phyloP scores from a whole-genome alignment of 495 filamentous ascomycete genomes.

The Collariella sp. region DNA sequence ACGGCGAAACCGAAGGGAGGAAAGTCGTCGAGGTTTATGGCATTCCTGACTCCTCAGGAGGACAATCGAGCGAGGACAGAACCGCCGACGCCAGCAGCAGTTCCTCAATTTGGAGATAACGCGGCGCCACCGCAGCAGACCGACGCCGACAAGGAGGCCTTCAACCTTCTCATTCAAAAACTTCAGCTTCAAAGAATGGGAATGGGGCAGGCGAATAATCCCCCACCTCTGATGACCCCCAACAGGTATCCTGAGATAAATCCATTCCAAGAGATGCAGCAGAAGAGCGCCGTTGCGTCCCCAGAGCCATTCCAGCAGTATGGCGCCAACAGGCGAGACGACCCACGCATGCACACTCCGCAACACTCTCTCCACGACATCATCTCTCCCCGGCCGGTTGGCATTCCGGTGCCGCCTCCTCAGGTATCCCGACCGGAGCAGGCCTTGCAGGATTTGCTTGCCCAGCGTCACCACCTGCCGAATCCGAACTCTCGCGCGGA shows the following conservation, averaged over 20 bases:
- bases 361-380: conserved; percentile 34
- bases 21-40: conserved; percentile 75
- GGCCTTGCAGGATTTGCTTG: conserved; percentile 45
- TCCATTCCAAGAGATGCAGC: conserved; percentile 20
- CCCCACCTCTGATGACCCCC: conserved; percentile 11
- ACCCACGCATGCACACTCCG: conserved; percentile 23
- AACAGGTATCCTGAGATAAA: conserved; percentile 25
- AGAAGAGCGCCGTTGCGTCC: conserved; percentile 30
- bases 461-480: conserved; percentile 39
- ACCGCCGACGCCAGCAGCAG: conserved; percentile 32
- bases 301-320: conserved; percentile 39
- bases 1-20: conserved; percentile 33
- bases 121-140: conserved; percentile 31
- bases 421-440: conserved; percentile 40
- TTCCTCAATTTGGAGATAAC: conserved; percentile 7
- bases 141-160: conserved; percentile 77
- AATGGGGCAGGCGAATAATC: conserved; percentile 9
- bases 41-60: conserved; percentile 63
- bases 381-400: conserved; percentile 33
- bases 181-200: conserved; percentile 57
- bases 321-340: conserved; percentile 33
- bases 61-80: conserved; percentile 52
- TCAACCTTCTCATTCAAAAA: conserved; percentile 80
- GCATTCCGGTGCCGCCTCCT: conserved; percentile 30
- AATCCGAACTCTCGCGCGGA: conserved; percentile 30